Conservation (phyloP, 495 filamentous ascomycete species). For the Tuber brumale region DNA sequence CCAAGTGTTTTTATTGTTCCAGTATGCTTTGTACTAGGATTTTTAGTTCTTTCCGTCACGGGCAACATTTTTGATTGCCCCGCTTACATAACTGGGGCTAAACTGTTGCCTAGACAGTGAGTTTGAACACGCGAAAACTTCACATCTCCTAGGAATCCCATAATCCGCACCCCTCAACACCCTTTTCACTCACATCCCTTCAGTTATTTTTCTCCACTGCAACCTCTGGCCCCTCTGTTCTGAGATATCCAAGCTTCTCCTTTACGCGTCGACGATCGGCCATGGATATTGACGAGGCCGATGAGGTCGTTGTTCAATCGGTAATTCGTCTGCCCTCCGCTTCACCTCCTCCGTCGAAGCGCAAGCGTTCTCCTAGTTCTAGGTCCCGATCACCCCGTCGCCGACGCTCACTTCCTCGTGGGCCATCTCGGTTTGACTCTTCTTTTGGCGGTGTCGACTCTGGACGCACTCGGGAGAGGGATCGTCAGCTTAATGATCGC, state of each 20-base stretch:
- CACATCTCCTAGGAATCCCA: neutral
- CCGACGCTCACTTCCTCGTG: slow-evolving; percentile 53
- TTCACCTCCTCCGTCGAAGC: slow-evolving; percentile 50
- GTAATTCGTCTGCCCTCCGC: slow-evolving; percentile 64
- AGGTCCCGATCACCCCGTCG: slow-evolving; percentile 60
- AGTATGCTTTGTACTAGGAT: neutral
- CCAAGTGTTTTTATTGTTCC: no score
- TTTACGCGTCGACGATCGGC: neutral
- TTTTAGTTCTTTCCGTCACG: neutral
- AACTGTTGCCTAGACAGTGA: neutral
- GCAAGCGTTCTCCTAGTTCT: slow-evolving; percentile 55
- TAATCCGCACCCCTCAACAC: neutral
- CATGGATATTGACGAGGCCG: slow-evolving; percentile 4
- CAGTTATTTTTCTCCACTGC: neutral
- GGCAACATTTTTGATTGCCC: neutral
- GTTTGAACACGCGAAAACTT: neutral
- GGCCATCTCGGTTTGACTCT: slow-evolving; percentile 42
- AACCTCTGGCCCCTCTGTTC: neutral
- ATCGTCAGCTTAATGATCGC: slow-evolving; percentile 58
- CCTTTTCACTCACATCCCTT: neutral
- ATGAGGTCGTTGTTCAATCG: slow-evolving; percentile 53
- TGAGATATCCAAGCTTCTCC: neutral
- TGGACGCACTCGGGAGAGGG: slow-evolving; percentile 54
- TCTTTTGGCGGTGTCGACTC: slow-evolving; percentile 51
- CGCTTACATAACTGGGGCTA: neutral